Percentiles rank a stretch among this genome's conserved stretches.
Conservation (phyloP, 2,329 filamentous ascomycete genomes). For the Hypoxylon sp. region DNA sequence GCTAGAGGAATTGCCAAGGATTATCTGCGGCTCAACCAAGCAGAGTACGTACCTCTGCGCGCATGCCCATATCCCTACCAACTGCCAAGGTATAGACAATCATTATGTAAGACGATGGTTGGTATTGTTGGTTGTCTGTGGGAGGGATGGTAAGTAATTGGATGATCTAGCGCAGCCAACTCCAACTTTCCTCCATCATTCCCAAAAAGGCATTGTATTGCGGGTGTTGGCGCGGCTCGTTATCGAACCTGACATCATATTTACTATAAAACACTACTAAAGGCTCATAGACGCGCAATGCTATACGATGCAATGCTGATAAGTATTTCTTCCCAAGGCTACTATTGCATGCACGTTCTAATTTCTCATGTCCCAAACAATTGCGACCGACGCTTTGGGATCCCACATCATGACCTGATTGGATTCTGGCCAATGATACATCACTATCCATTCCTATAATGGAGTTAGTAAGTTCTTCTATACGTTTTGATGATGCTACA, state of each 20-base stretch:
- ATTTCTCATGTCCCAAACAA: not conserved
- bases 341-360: not conserved
- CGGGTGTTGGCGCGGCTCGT: not conserved
- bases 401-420: not conserved
- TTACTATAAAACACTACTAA: not conserved
- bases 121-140: no score
- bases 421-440: not conserved
- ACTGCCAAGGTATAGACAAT: not conserved
- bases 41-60: not conserved
- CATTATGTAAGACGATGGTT: not conserved
- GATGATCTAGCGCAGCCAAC: not conserved
- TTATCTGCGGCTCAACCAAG: not conserved
- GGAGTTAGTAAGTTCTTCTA: not conserved
- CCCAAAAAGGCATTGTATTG: not conserved
- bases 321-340: not conserved
- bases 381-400: no score
- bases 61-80: no score
- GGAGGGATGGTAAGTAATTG: not conserved
- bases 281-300: no score
- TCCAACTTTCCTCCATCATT: not conserved
- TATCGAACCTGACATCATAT: not conserved
- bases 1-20: not conserved
- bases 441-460: not conserved
- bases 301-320: not conserved
- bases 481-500: not conserved